Percentiles rank a stretch among this genome's conserved stretches.
phyloP scores from a whole-genome alignment of 176 grass and related monocot genomes.

The Ampelocalamus luodianensis region DNA sequence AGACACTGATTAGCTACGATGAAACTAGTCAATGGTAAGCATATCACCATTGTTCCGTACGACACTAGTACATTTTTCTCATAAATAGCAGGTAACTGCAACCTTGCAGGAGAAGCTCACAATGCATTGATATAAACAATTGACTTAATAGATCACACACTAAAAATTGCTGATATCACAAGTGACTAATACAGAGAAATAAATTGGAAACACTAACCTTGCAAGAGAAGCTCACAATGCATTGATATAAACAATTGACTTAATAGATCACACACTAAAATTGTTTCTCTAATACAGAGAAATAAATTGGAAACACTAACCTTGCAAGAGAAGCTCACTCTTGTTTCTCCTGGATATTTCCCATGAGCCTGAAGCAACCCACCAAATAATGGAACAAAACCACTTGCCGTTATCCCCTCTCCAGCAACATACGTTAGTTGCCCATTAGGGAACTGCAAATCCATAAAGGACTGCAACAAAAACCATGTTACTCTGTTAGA shows the following conservation, averaged over 20 bases:
- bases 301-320: conserved; percentile 49
- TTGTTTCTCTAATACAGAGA: too few relatives aligned
- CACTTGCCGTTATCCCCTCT: conserved; percentile 82
- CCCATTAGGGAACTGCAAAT: conserved; percentile 96
- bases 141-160: too few relatives aligned
- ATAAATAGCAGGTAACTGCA: too few relatives aligned
- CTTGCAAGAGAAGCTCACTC: conserved; percentile 87
- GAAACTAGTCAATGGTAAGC: background rate
- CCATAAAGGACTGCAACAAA: conserved; percentile 85
- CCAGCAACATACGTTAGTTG: conserved; percentile 91
- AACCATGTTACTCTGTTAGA: conserved; percentile 12
- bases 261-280: too few relatives aligned
- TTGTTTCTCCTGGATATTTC: conserved; percentile 87
- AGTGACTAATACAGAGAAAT: background rate
- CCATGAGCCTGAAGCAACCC: conserved; percentile 94
- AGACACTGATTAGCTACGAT: background rate
- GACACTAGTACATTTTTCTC: too few relatives aligned
- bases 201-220: conserved; percentile 59
- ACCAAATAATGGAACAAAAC: conserved; percentile 80
- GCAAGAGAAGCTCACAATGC: conserved; percentile 86
- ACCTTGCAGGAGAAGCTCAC: too few relatives aligned
- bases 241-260: too few relatives aligned
- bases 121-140: too few relatives aligned
- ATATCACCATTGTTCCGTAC: background rate
- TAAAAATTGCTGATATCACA: too few relatives aligned